Percentiles rank a stretch among this genome's conserved stretches.
Conservation (phyloP, 768 basidiomycete genomes). For the Collybia sordida region DNA sequence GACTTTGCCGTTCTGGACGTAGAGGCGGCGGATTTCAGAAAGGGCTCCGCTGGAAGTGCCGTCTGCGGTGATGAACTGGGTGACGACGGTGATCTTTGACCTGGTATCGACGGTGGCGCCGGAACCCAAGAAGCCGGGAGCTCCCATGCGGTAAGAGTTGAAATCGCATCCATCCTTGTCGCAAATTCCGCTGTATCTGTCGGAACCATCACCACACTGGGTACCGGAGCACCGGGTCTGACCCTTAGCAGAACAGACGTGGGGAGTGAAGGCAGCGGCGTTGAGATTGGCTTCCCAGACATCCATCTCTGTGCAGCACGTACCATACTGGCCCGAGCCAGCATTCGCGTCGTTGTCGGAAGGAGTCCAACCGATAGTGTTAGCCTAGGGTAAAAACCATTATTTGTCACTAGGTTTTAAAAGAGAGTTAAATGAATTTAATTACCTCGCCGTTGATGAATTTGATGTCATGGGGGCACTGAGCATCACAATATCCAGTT, state of each 20-base stretch:
- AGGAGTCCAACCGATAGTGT: slow-evolving; percentile 31
- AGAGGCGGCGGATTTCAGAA: slow-evolving; percentile 40
- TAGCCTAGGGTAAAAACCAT: slow-evolving; percentile 26
- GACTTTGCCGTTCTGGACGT: slow-evolving; percentile 38
- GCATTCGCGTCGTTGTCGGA: slow-evolving; percentile 31
- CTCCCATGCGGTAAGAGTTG: slow-evolving; percentile 45
- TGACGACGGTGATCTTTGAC: slow-evolving; percentile 39
- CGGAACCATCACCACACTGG: slow-evolving; percentile 24
- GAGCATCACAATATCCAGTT: slow-evolving; percentile 63
- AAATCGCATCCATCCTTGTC: slow-evolving; percentile 44
- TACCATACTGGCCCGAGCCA: slow-evolving; percentile 34
- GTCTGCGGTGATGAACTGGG: slow-evolving; percentile 40
- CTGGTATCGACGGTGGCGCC: slow-evolving; percentile 37
- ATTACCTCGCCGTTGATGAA: slow-evolving; percentile 58
- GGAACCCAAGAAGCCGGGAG: slow-evolving; percentile 32
- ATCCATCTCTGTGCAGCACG: slow-evolving; percentile 45
- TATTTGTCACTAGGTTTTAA: neutral
- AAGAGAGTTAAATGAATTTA: neutral
- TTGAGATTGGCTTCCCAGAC: slow-evolving; percentile 44
- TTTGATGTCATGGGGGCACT: slow-evolving; percentile 63
- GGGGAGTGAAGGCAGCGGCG: slow-evolving; percentile 41
- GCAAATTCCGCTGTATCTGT: slow-evolving; percentile 34
- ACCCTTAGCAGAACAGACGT: slow-evolving; percentile 31
- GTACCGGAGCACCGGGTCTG: slow-evolving; percentile 31
- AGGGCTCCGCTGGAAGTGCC: slow-evolving; percentile 35